These are phyloP conservation scores for Euclidium syriacum DNA, from an alignment of 345 rosid species.

Conservation along the genomic window DNA sequence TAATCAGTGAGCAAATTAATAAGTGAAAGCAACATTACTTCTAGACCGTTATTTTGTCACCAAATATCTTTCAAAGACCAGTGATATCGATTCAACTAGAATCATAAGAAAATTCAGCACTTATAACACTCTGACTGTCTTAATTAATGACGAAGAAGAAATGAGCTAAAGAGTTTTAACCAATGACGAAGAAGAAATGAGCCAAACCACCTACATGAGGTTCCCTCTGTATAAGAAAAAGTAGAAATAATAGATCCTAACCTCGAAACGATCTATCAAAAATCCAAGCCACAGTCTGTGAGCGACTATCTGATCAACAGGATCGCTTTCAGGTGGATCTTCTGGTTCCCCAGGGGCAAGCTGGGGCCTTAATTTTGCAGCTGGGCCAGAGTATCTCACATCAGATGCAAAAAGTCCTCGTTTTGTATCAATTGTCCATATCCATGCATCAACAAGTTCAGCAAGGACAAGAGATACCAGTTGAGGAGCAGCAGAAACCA, in stretches of 20 bases:
- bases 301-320: slow-evolving; percentile 91
- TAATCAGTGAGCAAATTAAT: slow-evolving; percentile 9
- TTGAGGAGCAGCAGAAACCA: slow-evolving; percentile 97
- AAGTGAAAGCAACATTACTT: slow-evolving; percentile 4
- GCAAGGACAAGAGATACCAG: slow-evolving; percentile 91
- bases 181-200: background rate
- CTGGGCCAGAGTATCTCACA: slow-evolving; percentile 74
- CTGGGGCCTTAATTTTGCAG: slow-evolving; percentile 93
- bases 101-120: slow-evolving; percentile 1
- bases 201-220: slow-evolving; percentile 1
- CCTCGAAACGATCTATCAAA: slow-evolving; percentile 97
- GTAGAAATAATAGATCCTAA: slow-evolving; percentile 26
- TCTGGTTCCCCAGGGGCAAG: slow-evolving; percentile 96
- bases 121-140: background rate
- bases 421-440: slow-evolving; percentile 98
- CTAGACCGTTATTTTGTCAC: slow-evolving; percentile 7
- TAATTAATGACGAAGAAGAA: slow-evolving; percentile 9
- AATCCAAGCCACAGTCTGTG: slow-evolving; percentile 97
- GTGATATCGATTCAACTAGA: slow-evolving; percentile 13
- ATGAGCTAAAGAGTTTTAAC: slow-evolving; percentile 2
- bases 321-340: slow-evolving; percentile 55
- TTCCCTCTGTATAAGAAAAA: background rate
- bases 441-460: slow-evolving; percentile 99
- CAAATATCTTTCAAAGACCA: slow-evolving; percentile 9
- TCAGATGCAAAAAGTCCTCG: slow-evolving; percentile 97